Evolutionary conservation across 2,329 filamentous ascomycete genomes (phyloP).

Genomic region (Ceratocystiopsis brevicomis): DNA sequence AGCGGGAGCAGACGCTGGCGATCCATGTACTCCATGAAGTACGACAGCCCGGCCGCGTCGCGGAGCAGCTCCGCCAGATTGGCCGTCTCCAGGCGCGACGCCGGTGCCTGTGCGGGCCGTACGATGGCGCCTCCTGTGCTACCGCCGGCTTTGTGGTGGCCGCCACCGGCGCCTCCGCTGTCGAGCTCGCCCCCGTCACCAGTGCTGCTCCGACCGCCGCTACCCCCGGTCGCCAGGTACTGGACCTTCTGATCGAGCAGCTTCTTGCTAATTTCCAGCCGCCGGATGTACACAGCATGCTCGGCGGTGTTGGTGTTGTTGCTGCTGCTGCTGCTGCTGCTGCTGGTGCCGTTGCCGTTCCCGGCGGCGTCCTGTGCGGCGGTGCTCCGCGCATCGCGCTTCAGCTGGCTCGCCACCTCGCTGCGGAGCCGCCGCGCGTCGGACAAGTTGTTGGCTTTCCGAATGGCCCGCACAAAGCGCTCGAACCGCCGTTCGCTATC

Average conservation of each 20-base stretch:
- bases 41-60: constrained; percentile 77
- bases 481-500: constrained; percentile 90
- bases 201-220: constrained; percentile 18
- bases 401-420: constrained; percentile 80
- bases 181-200: constrained; percentile 2
- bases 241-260: constrained; percentile 79
- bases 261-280: constrained; percentile 79
- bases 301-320: constrained; percentile 40
- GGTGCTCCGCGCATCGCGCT: constrained; percentile 43
- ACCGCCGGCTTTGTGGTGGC: not conserved
- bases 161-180: constrained; percentile 5
- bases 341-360: not conserved
- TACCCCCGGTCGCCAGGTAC: constrained; percentile 52
- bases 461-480: constrained; percentile 75
- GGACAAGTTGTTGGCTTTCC: constrained; percentile 76
- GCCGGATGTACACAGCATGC: constrained; percentile 57
- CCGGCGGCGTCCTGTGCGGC: constrained; percentile 33
- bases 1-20: constrained; percentile 68
- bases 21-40: constrained; percentile 99
- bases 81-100: constrained; percentile 50
- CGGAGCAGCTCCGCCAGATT: constrained; percentile 72
- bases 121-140: too few relatives aligned
- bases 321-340: not conserved
- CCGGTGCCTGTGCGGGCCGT: not conserved
- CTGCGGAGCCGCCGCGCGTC: constrained; percentile 85